Evolutionary conservation across 768 basidiomycete species (phyloP), one percentile per base, ranked within the genome.

Genomic region (Hygrocybe coccinea): DNA sequence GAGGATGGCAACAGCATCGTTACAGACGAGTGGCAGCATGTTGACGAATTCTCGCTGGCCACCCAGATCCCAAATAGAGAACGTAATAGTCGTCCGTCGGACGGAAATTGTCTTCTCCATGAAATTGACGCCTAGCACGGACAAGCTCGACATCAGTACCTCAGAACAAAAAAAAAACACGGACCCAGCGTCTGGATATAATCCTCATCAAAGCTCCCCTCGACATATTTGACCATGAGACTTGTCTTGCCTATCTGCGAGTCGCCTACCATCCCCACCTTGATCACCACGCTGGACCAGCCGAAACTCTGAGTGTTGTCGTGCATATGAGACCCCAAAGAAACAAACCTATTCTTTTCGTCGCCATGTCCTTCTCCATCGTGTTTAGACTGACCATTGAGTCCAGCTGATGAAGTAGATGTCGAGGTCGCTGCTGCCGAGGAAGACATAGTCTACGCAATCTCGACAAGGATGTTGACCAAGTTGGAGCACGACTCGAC

Each of bases 51-150:
- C 97, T 52, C 95, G 82, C 70, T 99, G 95, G 47, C 92, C 94
- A 61, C 94, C 94, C 55, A 97, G 76, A 78, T 97, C 94, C 95
- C 97, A 99, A 72, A 98, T 97, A 60, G 95, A 97, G 76, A 99
- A 98, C 2, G 95, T 97, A 72, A 99, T 98, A 54, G 95, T 97
- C 56, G 97, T 98, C 71, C 95, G 87, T 63, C 97, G 86, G 62
- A 99, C 95, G 54, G 91, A 89, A 65, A 99, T 97, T 14, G 95
- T 97, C 80, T 99, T 99, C 79, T 99, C 95, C 97, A 98, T 98
- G 73, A 98, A 98, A 74, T 97, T 97, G 76, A 97, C 94, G 78
- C 95, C 91, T 77, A 62, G 43, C 37, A 59, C 45, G 56, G 44
- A 24, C 14, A 14, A 34, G 48, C 12, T 46, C 37, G 53, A 56